phyloP scores from a whole-genome alignment of 2,329 filamentous ascomycete species.

The Colletotrichum lindemuthianum region DNA sequence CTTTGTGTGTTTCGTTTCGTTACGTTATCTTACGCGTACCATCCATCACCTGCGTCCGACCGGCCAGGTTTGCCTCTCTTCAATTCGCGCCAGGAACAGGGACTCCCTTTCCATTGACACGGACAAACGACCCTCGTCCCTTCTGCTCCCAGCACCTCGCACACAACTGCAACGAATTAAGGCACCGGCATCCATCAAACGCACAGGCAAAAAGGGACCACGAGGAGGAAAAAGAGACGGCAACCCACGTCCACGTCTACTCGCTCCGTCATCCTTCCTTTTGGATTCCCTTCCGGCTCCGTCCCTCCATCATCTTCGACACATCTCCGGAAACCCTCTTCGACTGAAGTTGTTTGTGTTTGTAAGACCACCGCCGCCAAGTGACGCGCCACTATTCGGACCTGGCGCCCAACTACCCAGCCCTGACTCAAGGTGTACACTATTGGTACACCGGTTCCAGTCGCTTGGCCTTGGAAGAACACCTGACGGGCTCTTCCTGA shows the following conservation, averaged over 20 bases:
- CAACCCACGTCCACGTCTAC: conserved; percentile 1
- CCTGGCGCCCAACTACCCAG: background rate
- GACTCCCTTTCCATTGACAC: background rate
- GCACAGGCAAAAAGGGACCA: background rate
- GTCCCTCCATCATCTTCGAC: conserved; percentile 26
- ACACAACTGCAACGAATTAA: background rate
- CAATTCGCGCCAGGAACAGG: conserved; percentile 1
- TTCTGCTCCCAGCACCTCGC: too few species aligned
- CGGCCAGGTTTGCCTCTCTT: conserved; percentile 8
- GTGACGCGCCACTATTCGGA: background rate
- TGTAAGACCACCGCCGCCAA: background rate
- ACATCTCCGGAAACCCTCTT: background rate
- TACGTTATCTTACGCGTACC: conserved; percentile 15
- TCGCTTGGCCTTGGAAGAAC: background rate
- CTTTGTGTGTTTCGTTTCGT: too few species aligned
- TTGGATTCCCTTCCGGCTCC: conserved; percentile 24
- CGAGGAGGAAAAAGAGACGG: conserved; percentile 1
- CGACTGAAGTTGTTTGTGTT: conserved; percentile 10
- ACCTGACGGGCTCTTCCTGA: background rate
- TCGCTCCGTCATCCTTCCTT: background rate
- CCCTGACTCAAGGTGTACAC: background rate
- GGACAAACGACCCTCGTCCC: too few species aligned
- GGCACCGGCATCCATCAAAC: background rate
- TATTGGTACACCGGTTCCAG: too few species aligned
- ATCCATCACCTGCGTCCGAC: conserved; percentile 16